A percentile compares a stretch with the other conserved stretches of the same genome.
These are phyloP conservation scores for Amphibolis antarctica DNA, from an alignment of 106 monocot species.

Conservation along the genomic window DNA sequence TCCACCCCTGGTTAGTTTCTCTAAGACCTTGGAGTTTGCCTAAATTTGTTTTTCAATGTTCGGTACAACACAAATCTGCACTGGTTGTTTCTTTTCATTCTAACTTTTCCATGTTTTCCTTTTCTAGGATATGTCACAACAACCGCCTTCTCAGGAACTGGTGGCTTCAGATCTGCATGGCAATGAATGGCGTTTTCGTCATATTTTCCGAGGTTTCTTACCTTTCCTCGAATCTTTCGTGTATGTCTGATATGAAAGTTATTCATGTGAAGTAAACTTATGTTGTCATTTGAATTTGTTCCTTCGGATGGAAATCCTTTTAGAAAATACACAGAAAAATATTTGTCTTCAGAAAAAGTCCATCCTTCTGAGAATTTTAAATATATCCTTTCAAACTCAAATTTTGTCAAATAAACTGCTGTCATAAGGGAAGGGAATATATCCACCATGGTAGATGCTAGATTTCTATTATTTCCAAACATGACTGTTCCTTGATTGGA, in stretches of 20 bases:
- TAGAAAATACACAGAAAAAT: too few relatives aligned
- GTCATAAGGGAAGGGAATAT: too few relatives aligned
- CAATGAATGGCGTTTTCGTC: slow-evolving; percentile 92
- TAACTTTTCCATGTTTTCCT: neutral
- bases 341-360: too few relatives aligned
- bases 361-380: too few relatives aligned
- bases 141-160: slow-evolving; percentile 93
- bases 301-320: neutral
- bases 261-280: neutral
- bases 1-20: slow-evolving; percentile 57
- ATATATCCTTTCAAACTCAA: too few relatives aligned
- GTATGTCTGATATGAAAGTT: neutral
- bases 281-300: neutral
- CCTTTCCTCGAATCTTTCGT: neutral
- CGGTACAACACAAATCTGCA: neutral
- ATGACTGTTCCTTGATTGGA: too few relatives aligned
- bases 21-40: neutral
- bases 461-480: too few relatives aligned
- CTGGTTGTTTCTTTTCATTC: neutral
- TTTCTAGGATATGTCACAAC: slow-evolving; percentile 81
- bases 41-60: neutral
- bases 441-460: too few relatives aligned
- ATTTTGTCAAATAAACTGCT: too few relatives aligned
- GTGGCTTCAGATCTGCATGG: slow-evolving; percentile 80
- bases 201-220: slow-evolving; percentile 78